A percentile compares a stretch with the other conserved stretches of the same genome.
phyloP scores from a whole-genome alignment of 23 red algal genomes.

The Gracilaria gracilis region DNA sequence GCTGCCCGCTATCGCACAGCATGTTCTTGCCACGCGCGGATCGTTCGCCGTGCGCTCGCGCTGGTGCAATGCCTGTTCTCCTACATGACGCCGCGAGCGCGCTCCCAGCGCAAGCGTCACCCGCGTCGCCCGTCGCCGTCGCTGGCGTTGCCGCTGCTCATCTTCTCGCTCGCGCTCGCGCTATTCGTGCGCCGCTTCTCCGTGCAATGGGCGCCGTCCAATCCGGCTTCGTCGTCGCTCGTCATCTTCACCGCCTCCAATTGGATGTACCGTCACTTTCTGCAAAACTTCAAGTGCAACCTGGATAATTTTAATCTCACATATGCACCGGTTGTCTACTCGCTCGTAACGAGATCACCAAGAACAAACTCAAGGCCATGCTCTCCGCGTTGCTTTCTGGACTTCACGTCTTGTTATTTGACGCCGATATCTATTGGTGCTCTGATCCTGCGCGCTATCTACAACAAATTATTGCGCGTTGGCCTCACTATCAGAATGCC shows the following conservation, averaged over 20 bases:
- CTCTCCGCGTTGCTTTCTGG: slow-evolving; percentile 43
- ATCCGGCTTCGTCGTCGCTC: background rate
- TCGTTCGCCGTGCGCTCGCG: background rate
- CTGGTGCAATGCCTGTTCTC: background rate
- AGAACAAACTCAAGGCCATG: slow-evolving; percentile 49
- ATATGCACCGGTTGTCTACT: slow-evolving; percentile 37
- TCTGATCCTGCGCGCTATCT: slow-evolving; percentile 19
- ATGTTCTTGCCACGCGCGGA: too few species aligned
- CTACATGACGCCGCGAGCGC: slow-evolving; percentile 3
- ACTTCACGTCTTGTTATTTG: slow-evolving; percentile 49
- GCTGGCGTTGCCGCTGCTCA: background rate
- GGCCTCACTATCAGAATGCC: slow-evolving; percentile 8
- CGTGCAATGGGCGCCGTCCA: background rate
- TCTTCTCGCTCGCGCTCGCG: background rate
- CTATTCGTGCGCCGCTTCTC: background rate
- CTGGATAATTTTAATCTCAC: slow-evolving; percentile 7
- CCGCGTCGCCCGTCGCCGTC: background rate
- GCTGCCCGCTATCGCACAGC: too few species aligned
- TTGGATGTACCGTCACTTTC: slow-evolving; percentile 51
- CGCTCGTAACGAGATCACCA: slow-evolving; percentile 52
- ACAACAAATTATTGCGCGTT: background rate
- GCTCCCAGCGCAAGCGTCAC: background rate
- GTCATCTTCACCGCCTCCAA: slow-evolving; percentile 44
- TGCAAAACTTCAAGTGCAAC: slow-evolving; percentile 57
- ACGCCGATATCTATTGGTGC: slow-evolving; percentile 66